phyloP scores from a whole-genome alignment of 768 basidiomycete species.

The Terana coerulea region DNA sequence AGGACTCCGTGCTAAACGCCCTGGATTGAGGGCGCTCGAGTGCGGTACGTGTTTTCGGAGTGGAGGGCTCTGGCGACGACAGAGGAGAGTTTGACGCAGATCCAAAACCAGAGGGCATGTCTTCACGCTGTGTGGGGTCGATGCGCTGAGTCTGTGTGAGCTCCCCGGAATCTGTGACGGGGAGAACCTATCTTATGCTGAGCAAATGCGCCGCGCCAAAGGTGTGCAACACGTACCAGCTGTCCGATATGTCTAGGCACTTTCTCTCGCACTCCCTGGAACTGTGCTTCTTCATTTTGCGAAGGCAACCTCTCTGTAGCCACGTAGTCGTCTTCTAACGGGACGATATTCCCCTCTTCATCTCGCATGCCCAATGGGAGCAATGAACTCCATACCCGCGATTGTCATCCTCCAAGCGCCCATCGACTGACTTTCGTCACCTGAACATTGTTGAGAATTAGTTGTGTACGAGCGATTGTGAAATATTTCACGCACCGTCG shows the following conservation, averaged over 20 bases:
- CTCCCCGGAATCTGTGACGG: background rate
- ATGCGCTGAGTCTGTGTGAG: conserved; percentile 21
- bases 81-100: conserved; percentile 22
- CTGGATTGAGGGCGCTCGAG: background rate
- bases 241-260: conserved; percentile 54
- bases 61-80: conserved; percentile 19
- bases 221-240: conserved; percentile 38
- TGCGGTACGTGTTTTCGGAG: background rate
- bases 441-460: background rate
- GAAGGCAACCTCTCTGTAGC: conserved; percentile 24
- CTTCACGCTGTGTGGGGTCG: conserved; percentile 52
- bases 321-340: conserved; percentile 25
- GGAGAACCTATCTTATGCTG: background rate
- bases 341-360: conserved; percentile 50
- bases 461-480: no score
- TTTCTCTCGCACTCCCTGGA: conserved; percentile 45
- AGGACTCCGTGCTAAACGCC: background rate
- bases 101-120: conserved; percentile 16
- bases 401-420: conserved; percentile 2
- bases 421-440: conserved; percentile 3
- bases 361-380: conserved; percentile 58
- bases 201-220: background rate
- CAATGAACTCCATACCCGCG: conserved; percentile 15
- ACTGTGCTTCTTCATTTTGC: conserved; percentile 36
- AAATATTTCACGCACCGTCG: conserved; percentile 17